Conservation (phyloP, 495 filamentous ascomycete genomes). For the Hypoxylon crocopeplum region DNA sequence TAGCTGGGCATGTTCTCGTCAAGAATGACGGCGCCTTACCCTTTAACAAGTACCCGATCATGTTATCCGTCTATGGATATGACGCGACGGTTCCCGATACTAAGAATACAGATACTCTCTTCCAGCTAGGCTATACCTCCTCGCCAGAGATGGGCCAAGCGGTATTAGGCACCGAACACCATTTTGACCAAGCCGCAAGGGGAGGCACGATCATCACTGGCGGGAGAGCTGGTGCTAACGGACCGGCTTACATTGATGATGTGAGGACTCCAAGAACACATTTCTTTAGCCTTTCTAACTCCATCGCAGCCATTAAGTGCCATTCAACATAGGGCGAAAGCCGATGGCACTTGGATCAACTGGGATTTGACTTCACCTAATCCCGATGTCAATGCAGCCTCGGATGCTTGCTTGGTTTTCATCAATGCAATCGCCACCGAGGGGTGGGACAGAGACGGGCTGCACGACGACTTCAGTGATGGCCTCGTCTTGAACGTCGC, state of each 20-base stretch:
- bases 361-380: constrained; percentile 53
- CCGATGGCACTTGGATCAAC: constrained; percentile 61
- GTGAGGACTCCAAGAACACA: constrained; percentile 13
- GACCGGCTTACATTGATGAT: constrained; percentile 52
- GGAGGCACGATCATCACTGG: constrained; percentile 56
- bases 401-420: constrained; percentile 74
- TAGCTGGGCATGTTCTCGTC: constrained; percentile 66
- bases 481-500: constrained; percentile 64
- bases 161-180: constrained; percentile 34
- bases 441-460: constrained; percentile 52
- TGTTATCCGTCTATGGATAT: constrained; percentile 60
- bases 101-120: constrained; percentile 42
- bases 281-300: not conserved
- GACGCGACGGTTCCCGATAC: constrained; percentile 42
- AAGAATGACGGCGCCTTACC: constrained; percentile 67
- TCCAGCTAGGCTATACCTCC: constrained; percentile 42
- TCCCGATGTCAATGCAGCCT: constrained; percentile 51
- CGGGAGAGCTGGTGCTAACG: constrained; percentile 59
- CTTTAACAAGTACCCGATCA: constrained; percentile 53
- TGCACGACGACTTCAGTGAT: constrained; percentile 61
- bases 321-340: constrained; percentile 56
- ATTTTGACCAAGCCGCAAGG: constrained; percentile 43
- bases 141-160: constrained; percentile 42
- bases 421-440: constrained; percentile 68
- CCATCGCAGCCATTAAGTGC: constrained; percentile 64